Base-by-base conservation (phyloP, 2,329 filamentous ascomycete genomes). In the Myriangium duriaei region DNA sequence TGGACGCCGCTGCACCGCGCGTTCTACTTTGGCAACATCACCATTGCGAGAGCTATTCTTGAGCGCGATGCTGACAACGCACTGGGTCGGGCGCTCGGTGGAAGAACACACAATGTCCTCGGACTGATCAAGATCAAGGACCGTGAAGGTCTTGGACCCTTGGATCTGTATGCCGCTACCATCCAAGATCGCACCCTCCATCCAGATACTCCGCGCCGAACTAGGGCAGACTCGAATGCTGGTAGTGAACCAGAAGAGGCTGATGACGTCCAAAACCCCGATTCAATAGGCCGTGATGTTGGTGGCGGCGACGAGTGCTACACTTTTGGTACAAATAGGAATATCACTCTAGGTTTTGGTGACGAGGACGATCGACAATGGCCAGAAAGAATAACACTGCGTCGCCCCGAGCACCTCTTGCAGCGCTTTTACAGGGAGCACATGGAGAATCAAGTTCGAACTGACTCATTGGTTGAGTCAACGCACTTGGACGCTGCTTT, bases 261-360 rank as follows among this genome's bases (percentile, higher is more conserved):
- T 2, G 53, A 58, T 30, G 34, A 38, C 10, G 30, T 30, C 12
- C 33, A 32, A 11, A 31, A 32, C 11, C 30, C 18, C 16, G 34
- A 45, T 15, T 7, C 7, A 26, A 26, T 32, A 12, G 10, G 16
- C 14, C 28, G 30, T 33, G 44, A 40, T 18, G 33, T 40, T 19
- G 33, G 31, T 15, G 18, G 37, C 10, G 88, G 85, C 6, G 84
- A 94, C 51, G 91, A 98, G 53, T 64, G 95, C 1, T 96, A 85
- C 51, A 80, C 85, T 1, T 95, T 96, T 59, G 91, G 91, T 34
- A 96, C 87, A 60, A 98, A 95, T 61, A 92, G 91, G 53, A 98
- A 98, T 49, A 62, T 93, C 7, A 91, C 83, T 0, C 71, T 98
- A 14, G 91, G 91, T 1, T 79, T 96, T 43, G 87, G 87, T n/a